Percentiles rank a stretch among this genome's conserved stretches.
phyloP scores from a whole-genome alignment of 2,329 filamentous ascomycete species.

The Huntiella abstrusa region DNA sequence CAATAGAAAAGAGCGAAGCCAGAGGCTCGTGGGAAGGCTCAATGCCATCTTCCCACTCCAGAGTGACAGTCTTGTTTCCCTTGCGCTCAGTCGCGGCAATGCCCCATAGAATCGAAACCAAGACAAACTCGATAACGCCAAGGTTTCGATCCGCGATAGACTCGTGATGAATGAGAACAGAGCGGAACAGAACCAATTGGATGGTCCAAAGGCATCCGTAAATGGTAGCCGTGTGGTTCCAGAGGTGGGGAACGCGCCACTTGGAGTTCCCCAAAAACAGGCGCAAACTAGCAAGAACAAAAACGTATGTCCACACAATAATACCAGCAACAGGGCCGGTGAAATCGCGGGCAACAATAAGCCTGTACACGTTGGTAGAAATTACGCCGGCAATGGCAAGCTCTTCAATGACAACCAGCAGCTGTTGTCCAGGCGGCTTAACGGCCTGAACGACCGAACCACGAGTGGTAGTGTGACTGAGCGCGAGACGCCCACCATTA shows the following conservation, averaged over 20 bases:
- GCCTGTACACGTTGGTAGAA: constrained; percentile 44
- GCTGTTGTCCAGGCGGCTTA: constrained; percentile 52
- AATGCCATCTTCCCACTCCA: constrained; percentile 79
- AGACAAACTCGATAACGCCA: constrained; percentile 52
- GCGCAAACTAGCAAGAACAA: constrained; percentile 53
- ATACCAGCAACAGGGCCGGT: constrained; percentile 47
- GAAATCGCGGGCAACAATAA: constrained; percentile 31
- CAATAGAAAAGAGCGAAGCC: constrained; percentile 73
- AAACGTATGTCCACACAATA: constrained; percentile 62
- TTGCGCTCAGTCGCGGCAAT: constrained; percentile 70
- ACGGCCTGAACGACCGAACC: constrained; percentile 53
- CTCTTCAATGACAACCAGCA: constrained; percentile 55
- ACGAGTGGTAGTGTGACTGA: constrained; percentile 41
- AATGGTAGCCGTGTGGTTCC: constrained; percentile 80
- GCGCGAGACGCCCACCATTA: constrained; percentile 34
- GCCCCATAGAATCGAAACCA: constrained; percentile 54
- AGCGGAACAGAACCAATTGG: constrained; percentile 60
- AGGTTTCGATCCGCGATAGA: constrained; percentile 44
- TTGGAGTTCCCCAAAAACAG: constrained; percentile 45
- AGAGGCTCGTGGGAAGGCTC: constrained; percentile 73
- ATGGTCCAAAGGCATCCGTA: constrained; percentile 74
- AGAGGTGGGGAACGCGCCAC: constrained; percentile 54
- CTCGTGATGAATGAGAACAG: constrained; percentile 58
- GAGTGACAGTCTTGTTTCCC: constrained; percentile 72
- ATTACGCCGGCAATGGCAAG: constrained; percentile 55